Conservation (phyloP, 2,329 filamentous ascomycete species). For the Talaromyces sp. region DNA sequence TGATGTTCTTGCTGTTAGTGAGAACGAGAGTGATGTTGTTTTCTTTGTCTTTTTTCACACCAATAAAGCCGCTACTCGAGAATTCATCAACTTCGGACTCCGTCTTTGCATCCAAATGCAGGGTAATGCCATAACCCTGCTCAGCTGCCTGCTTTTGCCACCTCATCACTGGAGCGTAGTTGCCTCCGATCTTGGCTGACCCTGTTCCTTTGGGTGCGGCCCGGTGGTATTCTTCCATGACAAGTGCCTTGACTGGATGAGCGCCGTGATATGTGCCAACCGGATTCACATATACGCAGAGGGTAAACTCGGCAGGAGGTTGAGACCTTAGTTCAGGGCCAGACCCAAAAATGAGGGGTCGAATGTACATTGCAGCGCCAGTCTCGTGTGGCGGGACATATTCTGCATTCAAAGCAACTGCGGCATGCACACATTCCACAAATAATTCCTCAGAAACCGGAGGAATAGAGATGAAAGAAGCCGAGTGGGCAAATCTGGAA, state of each 20-base stretch:
- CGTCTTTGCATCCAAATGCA: conserved; percentile 37
- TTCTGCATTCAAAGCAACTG: conserved; percentile 9
- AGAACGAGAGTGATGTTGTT: conserved; percentile 28
- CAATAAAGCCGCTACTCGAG: conserved; percentile 35
- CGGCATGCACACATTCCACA: conserved; percentile 18
- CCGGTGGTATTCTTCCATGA: conserved; percentile 39
- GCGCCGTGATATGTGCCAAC: conserved; percentile 10
- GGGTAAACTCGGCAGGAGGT: conserved; percentile 28
- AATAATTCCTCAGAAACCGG: conserved; percentile 32
- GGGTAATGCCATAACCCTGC: conserved; percentile 34
- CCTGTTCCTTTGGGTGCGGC: conserved; percentile 37
- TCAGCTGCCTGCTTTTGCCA: conserved; percentile 31
- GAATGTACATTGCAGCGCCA: conserved; percentile 36
- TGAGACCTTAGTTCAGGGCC: conserved; percentile 27
- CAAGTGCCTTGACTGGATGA: conserved; percentile 24
- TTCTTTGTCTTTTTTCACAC: conserved; percentile 27
- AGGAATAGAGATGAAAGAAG: conserved; percentile 33
- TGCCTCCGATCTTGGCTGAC: conserved; percentile 38
- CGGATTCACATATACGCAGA: conserved; percentile 34
- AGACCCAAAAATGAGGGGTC: conserved; percentile 36
- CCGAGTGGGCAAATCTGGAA: conserved; percentile 30
- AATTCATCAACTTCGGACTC: conserved; percentile 39
- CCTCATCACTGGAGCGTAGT: conserved; percentile 40
- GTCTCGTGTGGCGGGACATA: conserved; percentile 23
- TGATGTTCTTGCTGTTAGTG: conserved; percentile 30